phyloP scores from a whole-genome alignment of 2,329 filamentous ascomycete species.

The Leptoxyphium fumago region DNA sequence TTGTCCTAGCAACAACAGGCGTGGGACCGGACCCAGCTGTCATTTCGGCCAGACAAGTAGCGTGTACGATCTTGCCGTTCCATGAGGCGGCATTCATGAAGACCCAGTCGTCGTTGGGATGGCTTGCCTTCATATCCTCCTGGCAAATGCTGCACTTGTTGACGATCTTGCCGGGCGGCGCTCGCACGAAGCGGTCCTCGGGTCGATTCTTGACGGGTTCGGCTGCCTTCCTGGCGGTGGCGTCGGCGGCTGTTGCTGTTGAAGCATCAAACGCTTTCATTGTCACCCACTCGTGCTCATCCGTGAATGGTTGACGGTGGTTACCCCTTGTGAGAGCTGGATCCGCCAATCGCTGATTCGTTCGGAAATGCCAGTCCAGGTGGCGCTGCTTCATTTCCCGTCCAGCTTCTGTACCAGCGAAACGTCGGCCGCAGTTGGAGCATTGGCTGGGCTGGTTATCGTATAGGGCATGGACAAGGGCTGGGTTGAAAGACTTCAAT shows the following conservation, averaged over 20 bases:
- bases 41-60: constrained; percentile 74
- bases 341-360: constrained; percentile 77
- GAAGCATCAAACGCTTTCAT: constrained; percentile 64
- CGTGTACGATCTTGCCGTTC: constrained; percentile 71
- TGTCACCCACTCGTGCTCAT: constrained; percentile 84
- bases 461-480: constrained; percentile 61
- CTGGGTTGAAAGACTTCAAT: constrained; percentile 44
- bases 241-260: constrained; percentile 27
- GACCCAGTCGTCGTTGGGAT: constrained; percentile 91
- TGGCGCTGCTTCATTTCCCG: constrained; percentile 78
- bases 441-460: constrained; percentile 76
- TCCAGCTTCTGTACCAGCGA: constrained; percentile 61
- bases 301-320: constrained; percentile 88
- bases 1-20: background rate
- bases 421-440: constrained; percentile 80
- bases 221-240: constrained; percentile 31
- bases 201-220: constrained; percentile 26
- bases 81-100: constrained; percentile 81
- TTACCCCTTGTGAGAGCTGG: constrained; percentile 64
- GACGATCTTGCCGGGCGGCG: constrained; percentile 59
- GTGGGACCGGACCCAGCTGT: constrained; percentile 30
- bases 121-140: constrained; percentile 83
- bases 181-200: constrained; percentile 59
- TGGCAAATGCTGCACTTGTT: constrained; percentile 90
- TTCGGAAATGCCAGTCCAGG: constrained; percentile 96